phyloP scores from a whole-genome alignment of 2,329 filamentous ascomycete species.

The Zymoseptoria pseudotritici region DNA sequence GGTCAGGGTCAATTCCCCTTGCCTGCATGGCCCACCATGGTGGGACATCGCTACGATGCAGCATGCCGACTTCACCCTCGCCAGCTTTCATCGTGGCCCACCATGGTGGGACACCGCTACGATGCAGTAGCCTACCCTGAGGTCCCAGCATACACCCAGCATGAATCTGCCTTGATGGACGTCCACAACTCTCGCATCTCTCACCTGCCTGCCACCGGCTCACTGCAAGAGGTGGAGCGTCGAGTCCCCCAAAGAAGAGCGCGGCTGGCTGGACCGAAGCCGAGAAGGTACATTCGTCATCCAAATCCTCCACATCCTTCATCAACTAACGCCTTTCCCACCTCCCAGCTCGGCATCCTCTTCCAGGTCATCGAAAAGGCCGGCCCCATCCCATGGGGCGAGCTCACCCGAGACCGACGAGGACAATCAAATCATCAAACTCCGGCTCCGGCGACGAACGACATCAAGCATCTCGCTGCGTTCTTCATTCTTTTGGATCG shows the following conservation, averaged over 20 bases:
- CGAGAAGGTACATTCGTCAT: slow-evolving; percentile 21
- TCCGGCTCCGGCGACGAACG: too few relatives aligned
- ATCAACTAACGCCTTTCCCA: background rate
- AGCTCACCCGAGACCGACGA: slow-evolving; percentile 9
- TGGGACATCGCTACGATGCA: background rate
- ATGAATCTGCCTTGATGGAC: background rate
- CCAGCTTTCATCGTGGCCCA: background rate
- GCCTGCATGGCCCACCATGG: too few relatives aligned
- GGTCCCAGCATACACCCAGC: background rate
- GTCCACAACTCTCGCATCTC: background rate
- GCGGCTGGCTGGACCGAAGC: slow-evolving; percentile 24
- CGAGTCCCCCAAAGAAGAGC: background rate
- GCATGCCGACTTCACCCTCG: background rate
- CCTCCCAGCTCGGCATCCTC: slow-evolving; percentile 19
- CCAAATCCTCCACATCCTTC: background rate
- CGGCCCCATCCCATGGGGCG: slow-evolving; percentile 23
- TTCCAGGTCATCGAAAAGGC: slow-evolving; percentile 24
- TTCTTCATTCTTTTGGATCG: background rate
- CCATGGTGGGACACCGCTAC: background rate
- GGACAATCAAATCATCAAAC: background rate
- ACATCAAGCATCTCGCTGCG: background rate
- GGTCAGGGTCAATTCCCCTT: background rate
- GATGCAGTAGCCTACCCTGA: background rate
- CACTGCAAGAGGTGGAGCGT: background rate
- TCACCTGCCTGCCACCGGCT: background rate